These are phyloP conservation scores for Beauveria sp. DNA, from an alignment of 2,329 filamentous ascomycete species.

Conservation along the genomic window DNA sequence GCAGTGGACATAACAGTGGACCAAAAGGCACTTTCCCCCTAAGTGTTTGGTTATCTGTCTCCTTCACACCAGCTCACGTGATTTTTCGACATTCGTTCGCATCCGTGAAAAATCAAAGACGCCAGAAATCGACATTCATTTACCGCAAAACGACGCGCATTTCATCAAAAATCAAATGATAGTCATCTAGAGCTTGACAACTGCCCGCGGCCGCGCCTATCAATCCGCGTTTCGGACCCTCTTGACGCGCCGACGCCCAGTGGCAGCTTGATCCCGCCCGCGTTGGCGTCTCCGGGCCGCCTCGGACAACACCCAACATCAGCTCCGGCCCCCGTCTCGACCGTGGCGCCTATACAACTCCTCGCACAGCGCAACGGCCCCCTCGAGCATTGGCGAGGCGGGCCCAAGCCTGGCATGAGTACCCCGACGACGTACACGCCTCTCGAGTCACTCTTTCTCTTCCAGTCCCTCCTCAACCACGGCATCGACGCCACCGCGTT, in stretches of 20 bases:
- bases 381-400: conserved; percentile 50
- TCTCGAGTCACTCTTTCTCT: conserved; percentile 79
- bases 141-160: conserved; percentile 1
- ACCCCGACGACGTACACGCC: conserved; percentile 62
- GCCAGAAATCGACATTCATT: background rate
- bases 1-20: conserved; percentile 1
- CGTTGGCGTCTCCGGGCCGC: background rate
- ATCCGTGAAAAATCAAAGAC: conserved; percentile 3
- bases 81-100: conserved; percentile 1
- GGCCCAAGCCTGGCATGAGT: conserved; percentile 46
- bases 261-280: background rate
- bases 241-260: background rate
- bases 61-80: background rate
- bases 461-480: conserved; percentile 66
- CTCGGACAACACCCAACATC: background rate
- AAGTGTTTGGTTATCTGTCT: background rate
- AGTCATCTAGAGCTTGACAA: background rate
- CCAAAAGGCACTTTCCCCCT: background rate
- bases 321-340: conserved; percentile 16
- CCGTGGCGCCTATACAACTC: conserved; percentile 49
- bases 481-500: conserved; percentile 62
- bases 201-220: background rate
- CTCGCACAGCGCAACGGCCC: conserved; percentile 44
- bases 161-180: background rate
- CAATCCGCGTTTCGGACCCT: background rate